phyloP scores from a whole-genome alignment of 768 basidiomycete species.

The Butyriboletus loyo region DNA sequence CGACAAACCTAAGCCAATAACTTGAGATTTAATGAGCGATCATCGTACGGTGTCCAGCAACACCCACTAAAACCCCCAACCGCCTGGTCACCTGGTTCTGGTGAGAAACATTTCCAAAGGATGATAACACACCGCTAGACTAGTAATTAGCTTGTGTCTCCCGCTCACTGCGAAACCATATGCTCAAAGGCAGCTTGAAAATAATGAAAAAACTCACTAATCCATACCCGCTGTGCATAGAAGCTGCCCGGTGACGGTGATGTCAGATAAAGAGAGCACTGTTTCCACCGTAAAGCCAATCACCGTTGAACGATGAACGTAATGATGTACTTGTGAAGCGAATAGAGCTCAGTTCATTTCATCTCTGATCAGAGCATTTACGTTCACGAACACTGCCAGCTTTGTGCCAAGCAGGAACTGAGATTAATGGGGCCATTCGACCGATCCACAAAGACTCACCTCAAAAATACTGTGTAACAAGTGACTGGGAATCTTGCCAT shows the following conservation, averaged over 20 bases:
- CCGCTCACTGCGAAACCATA: slow-evolving; percentile 4
- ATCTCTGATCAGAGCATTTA: neutral
- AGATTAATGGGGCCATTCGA: neutral
- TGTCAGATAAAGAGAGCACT: neutral
- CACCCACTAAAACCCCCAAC: neutral
- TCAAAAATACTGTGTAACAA: neutral
- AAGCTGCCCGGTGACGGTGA: neutral
- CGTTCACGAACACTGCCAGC: slow-evolving; percentile 1
- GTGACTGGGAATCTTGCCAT: neutral
- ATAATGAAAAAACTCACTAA: neutral
- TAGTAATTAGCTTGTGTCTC: neutral
- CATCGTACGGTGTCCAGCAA: neutral
- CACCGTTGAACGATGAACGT: slow-evolving; percentile 5
- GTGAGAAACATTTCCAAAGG: neutral
- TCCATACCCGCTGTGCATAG: slow-evolving; percentile 8
- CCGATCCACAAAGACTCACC: neutral
- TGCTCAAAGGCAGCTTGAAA: neutral
- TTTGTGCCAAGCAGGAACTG: neutral
- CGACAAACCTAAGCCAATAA: slow-evolving; percentile 4
- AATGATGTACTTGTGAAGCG: neutral
- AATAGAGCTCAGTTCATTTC: neutral
- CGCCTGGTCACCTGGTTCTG: neutral
- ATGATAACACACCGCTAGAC: slow-evolving; percentile 1
- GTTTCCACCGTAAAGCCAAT: neutral
- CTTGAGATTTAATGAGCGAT: slow-evolving; percentile 4